Evolutionary conservation across 495 filamentous ascomycete genomes (phyloP), one percentile per base, ranked within the genome.

Genomic region (Aspergillus egyptiacus): DNA sequence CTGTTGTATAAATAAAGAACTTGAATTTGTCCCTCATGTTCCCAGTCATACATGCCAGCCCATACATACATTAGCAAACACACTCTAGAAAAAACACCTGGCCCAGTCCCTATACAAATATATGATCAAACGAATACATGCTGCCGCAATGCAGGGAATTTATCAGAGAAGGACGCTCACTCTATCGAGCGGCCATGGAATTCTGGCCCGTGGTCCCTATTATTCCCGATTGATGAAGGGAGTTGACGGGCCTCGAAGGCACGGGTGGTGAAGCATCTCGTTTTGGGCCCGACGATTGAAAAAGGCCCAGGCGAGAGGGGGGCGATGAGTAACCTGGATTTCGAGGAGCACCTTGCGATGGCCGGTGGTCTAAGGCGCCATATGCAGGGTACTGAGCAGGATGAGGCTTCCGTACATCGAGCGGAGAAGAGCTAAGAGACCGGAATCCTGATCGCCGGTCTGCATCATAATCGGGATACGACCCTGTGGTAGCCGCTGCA

Each of bases 351-450:
- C 44, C 54, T 28, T 50, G 56, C 14, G 61, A 53, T 32, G 63
- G 60, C 15, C 55, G 62, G 38, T 61, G 61, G n/a, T 69, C 69
- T 18, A 65, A 28, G 14, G 37, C 40, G 37, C 50, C 50, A 36
- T 46, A 58, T 15, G 59, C n/a, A n/a, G n/a, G n/a, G n/a, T n/a
- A n/a, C n/a, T n/a, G 33, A 24, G 68, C 59, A 3, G 64, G 63
- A 20, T 68, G 68, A 6, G 67, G 53, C 60, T 74, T 74, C 45
- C 71, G 69, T 28, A 73, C 62, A 47, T 74, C 69, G 6, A 71
- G 57, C 9, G 71, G 71, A 5, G 71, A 74, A 39, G 71, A 70
- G 37, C 63, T 74, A 49, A 64, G 55, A 15, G 69, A 72, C 28
- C 69, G 68, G 37, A 69, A 67, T 27, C 66, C 71, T 8, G 69